Evolutionary conservation across 164 flowering plant genomes (phyloP), one percentile per base, ranked within the genome.

Genomic region (Paratinospora sagittata): DNA sequence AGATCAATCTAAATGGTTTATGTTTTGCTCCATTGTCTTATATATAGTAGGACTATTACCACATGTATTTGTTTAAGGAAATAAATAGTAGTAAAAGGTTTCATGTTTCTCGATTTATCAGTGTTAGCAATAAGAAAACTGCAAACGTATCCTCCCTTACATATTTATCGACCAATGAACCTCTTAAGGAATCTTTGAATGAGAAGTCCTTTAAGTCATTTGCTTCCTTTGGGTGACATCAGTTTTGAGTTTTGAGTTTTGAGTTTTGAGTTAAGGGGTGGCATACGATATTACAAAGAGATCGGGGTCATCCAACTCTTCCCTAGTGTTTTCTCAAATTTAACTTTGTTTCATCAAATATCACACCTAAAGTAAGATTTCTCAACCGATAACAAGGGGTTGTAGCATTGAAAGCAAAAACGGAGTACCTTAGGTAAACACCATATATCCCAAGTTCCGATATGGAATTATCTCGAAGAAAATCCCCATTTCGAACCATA

Each of bases 401-500:
- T 8, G 0, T 61, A 24, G 17, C 13, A 61, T 61, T 27, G 17
- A 61, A 61, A 12, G n/a, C 61, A 12, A 67, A 67, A 67, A 23
- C 30, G 21, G 43, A 43, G 30, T 49, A 68, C 98, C 98, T 91
- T 67, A 93, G 76, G 75, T 93, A 93, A 79, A 94, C 85, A 66
- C 96, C 80, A 69, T 82, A 93, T 60, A 91, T 80, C 13, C 98
- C 98, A 60, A 93, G 93, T 74, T 93, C 98, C 73, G 98, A 90
- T 68, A 91, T 76, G 4, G 88, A 86, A 34, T 78, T 77, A 19
- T 89, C 96, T 81, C 84, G 87, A 70, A 86, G 87, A 73, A 83
- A 86, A 74, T 82, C 72, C 37, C 96, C 98, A 67, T 90, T 86
- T 23, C 92, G 87, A 74, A 93, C 73, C 76, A 91, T 76, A 79